A percentile compares a stretch with the other conserved stretches of the same genome.
phyloP scores from a whole-genome alignment of 176 grass and related monocot genomes.

The Puccinellia tenuiflora region DNA sequence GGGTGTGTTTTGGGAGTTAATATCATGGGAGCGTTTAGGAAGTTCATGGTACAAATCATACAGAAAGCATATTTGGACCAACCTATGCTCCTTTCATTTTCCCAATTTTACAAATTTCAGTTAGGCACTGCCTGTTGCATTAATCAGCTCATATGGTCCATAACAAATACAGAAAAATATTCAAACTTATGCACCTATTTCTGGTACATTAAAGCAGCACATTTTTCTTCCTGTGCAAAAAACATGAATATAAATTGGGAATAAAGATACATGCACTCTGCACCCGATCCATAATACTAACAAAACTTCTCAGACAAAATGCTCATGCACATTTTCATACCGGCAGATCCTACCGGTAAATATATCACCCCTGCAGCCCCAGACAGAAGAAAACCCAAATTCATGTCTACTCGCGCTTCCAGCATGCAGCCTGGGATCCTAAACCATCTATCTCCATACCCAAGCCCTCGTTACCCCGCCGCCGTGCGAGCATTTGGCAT shows the following conservation, averaged over 20 bases:
- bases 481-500: background rate
- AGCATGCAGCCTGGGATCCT: background rate
- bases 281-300: background rate
- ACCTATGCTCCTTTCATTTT: background rate
- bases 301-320: background rate
- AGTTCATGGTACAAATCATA: background rate
- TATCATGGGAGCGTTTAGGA: background rate
- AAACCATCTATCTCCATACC: background rate
- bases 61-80: background rate
- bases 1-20: background rate
- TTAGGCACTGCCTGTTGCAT: background rate
- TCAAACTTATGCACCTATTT: background rate
- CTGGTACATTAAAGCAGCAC: background rate
- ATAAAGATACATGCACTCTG: background rate
- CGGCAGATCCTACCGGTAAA: background rate
- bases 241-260: background rate
- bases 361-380: background rate
- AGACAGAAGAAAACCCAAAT: background rate
- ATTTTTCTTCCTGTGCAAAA: background rate
- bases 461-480: background rate
- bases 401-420: background rate
- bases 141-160: background rate
- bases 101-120: background rate
- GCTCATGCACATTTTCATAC: constrained; percentile 1
- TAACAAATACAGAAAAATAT: background rate